Conservation (phyloP, 169 alveolate species). For the Plasmodium yoelii region DNA sequence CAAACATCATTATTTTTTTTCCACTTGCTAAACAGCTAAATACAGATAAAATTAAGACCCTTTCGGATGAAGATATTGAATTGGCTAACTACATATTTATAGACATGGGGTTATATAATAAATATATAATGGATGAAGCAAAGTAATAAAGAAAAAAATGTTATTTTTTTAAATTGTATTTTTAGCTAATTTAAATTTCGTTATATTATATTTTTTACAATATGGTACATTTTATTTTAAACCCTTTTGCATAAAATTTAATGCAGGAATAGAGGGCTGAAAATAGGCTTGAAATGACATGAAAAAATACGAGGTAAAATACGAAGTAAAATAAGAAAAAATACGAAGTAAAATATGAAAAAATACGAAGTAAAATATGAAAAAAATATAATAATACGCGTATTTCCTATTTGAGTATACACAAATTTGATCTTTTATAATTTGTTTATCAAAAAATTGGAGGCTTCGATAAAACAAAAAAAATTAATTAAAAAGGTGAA, state of each 20-base stretch:
- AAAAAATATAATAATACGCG: too few relatives aligned
- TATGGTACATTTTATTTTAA: not conserved
- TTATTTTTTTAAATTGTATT: too few relatives aligned
- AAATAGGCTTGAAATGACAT: slow-evolving; percentile 22
- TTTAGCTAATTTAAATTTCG: not conserved
- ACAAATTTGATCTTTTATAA: too few relatives aligned
- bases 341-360: too few relatives aligned
- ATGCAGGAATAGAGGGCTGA: slow-evolving; percentile 53
- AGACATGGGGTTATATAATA: slow-evolving; percentile 74
- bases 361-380: too few relatives aligned
- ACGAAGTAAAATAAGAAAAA: too few relatives aligned
- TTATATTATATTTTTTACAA: not conserved
- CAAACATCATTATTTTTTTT: too few relatives aligned
- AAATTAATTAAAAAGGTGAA: too few relatives aligned
- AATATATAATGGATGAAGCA: slow-evolving; percentile 62
- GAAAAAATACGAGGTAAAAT: too few relatives aligned
- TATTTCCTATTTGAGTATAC: too few relatives aligned
- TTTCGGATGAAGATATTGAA: slow-evolving; percentile 72
- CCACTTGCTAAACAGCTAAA: slow-evolving; percentile 15
- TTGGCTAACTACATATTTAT: slow-evolving; percentile 64
- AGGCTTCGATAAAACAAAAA: too few relatives aligned
- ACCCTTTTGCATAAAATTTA: not conserved
- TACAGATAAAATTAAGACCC: slow-evolving; percentile 21
- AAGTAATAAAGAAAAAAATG: slow-evolving; percentile 14
- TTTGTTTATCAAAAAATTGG: too few relatives aligned